Percentiles rank a stretch among this genome's conserved stretches.
These are phyloP conservation scores for Irpex lacteus DNA, from an alignment of 1,284 basidiomycete species.

Conservation along the genomic window DNA sequence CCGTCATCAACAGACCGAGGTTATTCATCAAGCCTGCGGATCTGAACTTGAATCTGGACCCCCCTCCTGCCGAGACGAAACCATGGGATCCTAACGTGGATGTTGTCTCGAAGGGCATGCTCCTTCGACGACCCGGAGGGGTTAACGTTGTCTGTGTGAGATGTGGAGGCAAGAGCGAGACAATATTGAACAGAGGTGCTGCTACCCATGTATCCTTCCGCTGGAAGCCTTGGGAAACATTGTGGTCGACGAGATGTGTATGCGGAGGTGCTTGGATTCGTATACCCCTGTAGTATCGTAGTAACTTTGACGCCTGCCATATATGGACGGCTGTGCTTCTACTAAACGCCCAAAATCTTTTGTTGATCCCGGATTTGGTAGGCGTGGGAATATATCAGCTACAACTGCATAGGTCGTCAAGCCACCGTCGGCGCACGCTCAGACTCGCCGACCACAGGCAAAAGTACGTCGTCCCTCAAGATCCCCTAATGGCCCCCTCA, in stretches of 20 bases:
- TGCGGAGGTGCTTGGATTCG: conserved; percentile 65
- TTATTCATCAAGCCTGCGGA: conserved; percentile 70
- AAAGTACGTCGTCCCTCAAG: conserved; percentile 32
- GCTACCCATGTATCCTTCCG: conserved; percentile 35
- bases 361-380: neutral
- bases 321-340: neutral
- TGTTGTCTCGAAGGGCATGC: conserved; percentile 55
- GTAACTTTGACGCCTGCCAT: conserved; percentile 5
- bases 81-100: conserved; percentile 49
- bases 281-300: neutral
- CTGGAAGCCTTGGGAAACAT: conserved; percentile 63
- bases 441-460: conserved; percentile 21
- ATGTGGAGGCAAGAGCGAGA: conserved; percentile 57
- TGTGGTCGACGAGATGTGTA: conserved; percentile 57
- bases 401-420: conserved; percentile 29
- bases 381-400: conserved; percentile 23
- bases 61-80: conserved; percentile 31
- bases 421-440: conserved; percentile 23
- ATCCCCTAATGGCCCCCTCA: conserved; percentile 33
- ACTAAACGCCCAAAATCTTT: neutral
- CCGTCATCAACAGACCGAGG: conserved; percentile 55
- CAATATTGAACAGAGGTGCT: conserved; percentile 30
- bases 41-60: conserved; percentile 55
- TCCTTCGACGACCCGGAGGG: conserved; percentile 36
- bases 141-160: conserved; percentile 46